Conservation (phyloP, 768 basidiomycete genomes). For the Mycena albidolilacea region DNA sequence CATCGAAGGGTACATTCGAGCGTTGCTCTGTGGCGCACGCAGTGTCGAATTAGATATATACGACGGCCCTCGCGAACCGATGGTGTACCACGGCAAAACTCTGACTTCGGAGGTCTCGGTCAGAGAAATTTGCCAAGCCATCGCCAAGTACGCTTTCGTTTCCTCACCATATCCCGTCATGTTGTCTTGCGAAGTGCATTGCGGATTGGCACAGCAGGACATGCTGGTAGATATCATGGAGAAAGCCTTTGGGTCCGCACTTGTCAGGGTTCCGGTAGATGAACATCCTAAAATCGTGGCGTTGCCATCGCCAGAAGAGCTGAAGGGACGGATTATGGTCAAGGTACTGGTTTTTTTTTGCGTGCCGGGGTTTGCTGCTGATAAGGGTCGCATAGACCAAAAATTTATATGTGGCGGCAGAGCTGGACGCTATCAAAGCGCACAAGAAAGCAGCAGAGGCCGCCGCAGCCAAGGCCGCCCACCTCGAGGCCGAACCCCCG, state of each 20-base stretch:
- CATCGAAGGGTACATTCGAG: constrained; percentile 90
- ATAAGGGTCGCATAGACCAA: constrained; percentile 67
- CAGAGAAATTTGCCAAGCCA: constrained; percentile 87
- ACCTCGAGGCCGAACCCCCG: constrained; percentile 43
- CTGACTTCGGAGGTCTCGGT: constrained; percentile 89
- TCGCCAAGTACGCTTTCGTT: constrained; percentile 94
- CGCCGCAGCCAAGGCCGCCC: constrained; percentile 41
- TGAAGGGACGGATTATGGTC: constrained; percentile 84
- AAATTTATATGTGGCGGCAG: constrained; percentile 70
- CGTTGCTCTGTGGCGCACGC: constrained; percentile 90
- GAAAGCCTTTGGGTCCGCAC: constrained; percentile 60
- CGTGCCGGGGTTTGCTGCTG: neutral
- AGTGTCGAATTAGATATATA: constrained; percentile 97
- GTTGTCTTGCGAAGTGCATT: constrained; percentile 96
- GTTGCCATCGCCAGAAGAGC: constrained; percentile 88
- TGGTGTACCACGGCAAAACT: constrained; percentile 93
- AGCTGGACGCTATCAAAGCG: constrained; percentile 75
- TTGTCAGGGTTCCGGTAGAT: constrained; percentile 57
- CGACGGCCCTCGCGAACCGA: constrained; percentile 88
- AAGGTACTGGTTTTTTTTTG: constrained; percentile 69
- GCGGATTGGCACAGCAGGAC: constrained; percentile 71
- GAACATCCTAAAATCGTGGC: constrained; percentile 61
- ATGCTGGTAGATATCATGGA: constrained; percentile 64
- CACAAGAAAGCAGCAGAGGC: constrained; percentile 36
- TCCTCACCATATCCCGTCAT: constrained; percentile 95